Base-by-base conservation (phyloP, 495 filamentous ascomycete genomes). In the Aspergillus bridgeri region DNA sequence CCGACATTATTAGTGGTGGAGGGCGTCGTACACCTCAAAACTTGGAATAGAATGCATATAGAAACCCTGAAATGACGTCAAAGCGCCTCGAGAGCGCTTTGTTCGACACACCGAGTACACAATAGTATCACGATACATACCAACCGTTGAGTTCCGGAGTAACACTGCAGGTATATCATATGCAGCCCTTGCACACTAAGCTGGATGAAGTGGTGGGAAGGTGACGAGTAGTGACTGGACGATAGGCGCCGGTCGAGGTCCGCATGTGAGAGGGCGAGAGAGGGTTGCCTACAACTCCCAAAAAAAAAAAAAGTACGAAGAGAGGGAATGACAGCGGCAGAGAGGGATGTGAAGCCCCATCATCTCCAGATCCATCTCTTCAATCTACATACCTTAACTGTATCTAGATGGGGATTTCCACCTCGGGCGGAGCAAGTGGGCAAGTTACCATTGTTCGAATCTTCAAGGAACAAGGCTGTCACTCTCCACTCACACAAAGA, bases 401-500 rank as follows among this genome's bases (percentile, higher is more conserved):
- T 25, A 21, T 24, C 17, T 21, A 24, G 48, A 50, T 50, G 22
- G 22, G 38, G 23, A 54, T 54, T 54, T 43, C 52, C 52, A 54
- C 52, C 38, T 29, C 29, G 47, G 43, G 60, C 60, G 62, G 62
- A 62, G 58, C 54, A 52, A 61, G 63, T 66, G 63, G 63, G 55
- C 62, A 59, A 56, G 49, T 47, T 54, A 54, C 56, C 53, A 60
- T 51, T 56, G 59, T 62, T 61, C 60, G 33, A 38, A 50, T 58
- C 42, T 58, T 63, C 42, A 50, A 59, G 54, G 54, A 55, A 48
- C 54, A 56, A 46, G 56, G 33, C 52, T 54, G 48, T 50, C 63
- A 60, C 63, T 65, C 63, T 66, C 63, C 63, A 66, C 63, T 60
- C 47, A 29, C 51, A 48, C 56, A 45, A 55, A 46, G 58, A 64